Percentiles rank a stretch among this genome's conserved stretches.
Conservation (phyloP, 345 rosid species). For the Odontarrhena argentea region DNA sequence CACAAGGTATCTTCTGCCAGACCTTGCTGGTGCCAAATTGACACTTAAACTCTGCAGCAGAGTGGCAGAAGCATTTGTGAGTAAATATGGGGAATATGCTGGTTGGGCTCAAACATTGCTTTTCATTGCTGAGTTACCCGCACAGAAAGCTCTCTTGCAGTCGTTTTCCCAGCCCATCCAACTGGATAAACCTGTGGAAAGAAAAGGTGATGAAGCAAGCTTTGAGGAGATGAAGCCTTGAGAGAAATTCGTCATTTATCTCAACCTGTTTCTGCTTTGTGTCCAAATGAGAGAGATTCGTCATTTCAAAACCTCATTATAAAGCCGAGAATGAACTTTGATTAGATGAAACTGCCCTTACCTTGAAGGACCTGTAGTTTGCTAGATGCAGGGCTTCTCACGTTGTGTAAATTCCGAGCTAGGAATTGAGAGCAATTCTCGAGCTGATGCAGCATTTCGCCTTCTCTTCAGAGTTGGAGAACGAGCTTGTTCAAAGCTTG, state of each 20-base stretch:
- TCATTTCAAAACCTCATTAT: no score
- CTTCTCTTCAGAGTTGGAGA: neutral
- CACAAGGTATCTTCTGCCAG: constrained; percentile 73
- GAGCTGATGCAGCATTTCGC: neutral
- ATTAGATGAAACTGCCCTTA: neutral
- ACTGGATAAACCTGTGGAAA: constrained; percentile 42
- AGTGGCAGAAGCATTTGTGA: constrained; percentile 94
- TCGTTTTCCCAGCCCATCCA: constrained; percentile 44
- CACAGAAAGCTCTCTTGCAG: constrained; percentile 73
- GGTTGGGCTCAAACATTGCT: constrained; percentile 98
- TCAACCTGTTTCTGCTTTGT: neutral
- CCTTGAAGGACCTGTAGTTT: neutral
- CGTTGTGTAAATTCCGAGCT: neutral
- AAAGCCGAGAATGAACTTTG: neutral
- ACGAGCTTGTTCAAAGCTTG: neutral
- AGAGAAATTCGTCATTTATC: neutral
- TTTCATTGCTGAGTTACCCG: constrained; percentile 84
- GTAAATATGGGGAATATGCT: constrained; percentile 86
- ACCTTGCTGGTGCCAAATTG: constrained; percentile 76
- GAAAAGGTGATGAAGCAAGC: constrained; percentile 29
- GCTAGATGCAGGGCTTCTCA: constrained; percentile 6
- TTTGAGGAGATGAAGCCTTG: constrained; percentile 22
- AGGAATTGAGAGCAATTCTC: neutral
- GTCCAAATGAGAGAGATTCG: neutral
- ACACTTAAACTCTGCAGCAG: constrained; percentile 65